Conservation (phyloP, 192 early-diverging fungal species). For the Coemansia asiatica region DNA sequence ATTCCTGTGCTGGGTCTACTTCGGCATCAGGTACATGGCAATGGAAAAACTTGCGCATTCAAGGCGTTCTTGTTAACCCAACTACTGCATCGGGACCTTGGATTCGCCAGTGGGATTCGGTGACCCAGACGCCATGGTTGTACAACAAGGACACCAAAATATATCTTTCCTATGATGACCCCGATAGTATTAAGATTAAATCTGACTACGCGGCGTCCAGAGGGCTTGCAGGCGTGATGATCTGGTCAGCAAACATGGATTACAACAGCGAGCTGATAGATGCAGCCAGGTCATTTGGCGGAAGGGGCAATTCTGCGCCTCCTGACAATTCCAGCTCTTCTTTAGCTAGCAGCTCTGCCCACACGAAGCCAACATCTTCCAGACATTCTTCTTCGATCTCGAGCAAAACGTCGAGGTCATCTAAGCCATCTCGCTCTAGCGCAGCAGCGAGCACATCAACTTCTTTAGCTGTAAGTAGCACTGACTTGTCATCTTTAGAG, state of each 20-base stretch:
- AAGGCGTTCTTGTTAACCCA: slow-evolving; percentile 53
- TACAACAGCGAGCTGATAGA: slow-evolving; percentile 61
- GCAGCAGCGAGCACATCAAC: background rate
- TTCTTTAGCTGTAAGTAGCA: background rate
- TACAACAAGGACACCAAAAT: slow-evolving; percentile 60
- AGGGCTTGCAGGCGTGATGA: slow-evolving; percentile 65
- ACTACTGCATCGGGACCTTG: slow-evolving; percentile 60
- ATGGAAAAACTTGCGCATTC: slow-evolving; percentile 62
- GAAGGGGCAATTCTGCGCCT: background rate
- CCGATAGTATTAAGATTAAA: slow-evolving; percentile 60
- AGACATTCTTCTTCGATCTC: background rate
- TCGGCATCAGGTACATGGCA: slow-evolving; percentile 65
- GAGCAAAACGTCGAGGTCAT: background rate
- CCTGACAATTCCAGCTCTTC: background rate
- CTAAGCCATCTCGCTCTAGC: background rate
- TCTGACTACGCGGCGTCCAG: slow-evolving; percentile 59
- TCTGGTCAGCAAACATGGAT: slow-evolving; percentile 56
- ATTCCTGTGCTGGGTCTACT: slow-evolving; percentile 49
- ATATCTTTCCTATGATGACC: slow-evolving; percentile 73
- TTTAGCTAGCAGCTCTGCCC: background rate
- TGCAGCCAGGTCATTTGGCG: slow-evolving; percentile 24
- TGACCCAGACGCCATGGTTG: slow-evolving; percentile 68
- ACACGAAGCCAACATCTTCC: background rate
- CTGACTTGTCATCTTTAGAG: background rate
- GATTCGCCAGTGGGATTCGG: slow-evolving; percentile 64